A percentile compares a stretch with the other conserved stretches of the same genome.
These are phyloP conservation scores for Helianthus tuberosus DNA, from an alignment of 129 eudicot species.

Conservation along the genomic window DNA sequence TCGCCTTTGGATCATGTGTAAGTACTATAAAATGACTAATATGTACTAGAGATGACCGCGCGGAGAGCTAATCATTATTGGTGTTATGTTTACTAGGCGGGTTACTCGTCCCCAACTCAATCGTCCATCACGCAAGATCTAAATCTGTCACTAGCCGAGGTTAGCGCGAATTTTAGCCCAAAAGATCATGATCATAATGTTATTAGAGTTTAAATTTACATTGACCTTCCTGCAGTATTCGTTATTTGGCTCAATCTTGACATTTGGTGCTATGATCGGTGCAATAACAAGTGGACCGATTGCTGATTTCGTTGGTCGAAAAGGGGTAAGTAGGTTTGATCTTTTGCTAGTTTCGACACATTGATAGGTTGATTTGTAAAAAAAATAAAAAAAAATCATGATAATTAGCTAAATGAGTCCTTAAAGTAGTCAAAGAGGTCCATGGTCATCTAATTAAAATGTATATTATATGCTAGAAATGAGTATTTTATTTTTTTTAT, in stretches of 20 bases:
- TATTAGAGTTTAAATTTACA: neutral
- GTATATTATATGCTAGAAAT: too few relatives aligned
- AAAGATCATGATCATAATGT: neutral
- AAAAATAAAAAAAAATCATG: neutral
- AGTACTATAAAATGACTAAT: slow-evolving; percentile 20
- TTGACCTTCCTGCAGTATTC: slow-evolving; percentile 58
- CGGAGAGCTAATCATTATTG: neutral
- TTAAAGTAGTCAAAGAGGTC: neutral
- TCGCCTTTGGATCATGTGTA: slow-evolving; percentile 88
- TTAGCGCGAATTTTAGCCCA: slow-evolving; percentile 27
- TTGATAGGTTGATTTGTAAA: neutral
- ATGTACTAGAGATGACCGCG: neutral
- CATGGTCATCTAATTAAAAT: neutral
- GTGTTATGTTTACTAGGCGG: slow-evolving; percentile 55
- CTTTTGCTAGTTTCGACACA: neutral
- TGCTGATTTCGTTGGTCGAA: slow-evolving; percentile 81
- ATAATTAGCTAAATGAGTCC: neutral
- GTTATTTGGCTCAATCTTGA: slow-evolving; percentile 83
- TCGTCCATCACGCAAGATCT: slow-evolving; percentile 67
- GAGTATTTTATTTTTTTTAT: too few relatives aligned
- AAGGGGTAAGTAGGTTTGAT: slow-evolving; percentile 65
- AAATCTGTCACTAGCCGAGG: slow-evolving; percentile 73
- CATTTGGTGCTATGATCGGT: slow-evolving; percentile 96
- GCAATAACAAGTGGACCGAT: slow-evolving; percentile 86
- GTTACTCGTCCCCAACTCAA: slow-evolving; percentile 91